Evolutionary conservation across 1,139 yeast species (phyloP).

Genomic region (Suhomyces coccinellae): DNA sequence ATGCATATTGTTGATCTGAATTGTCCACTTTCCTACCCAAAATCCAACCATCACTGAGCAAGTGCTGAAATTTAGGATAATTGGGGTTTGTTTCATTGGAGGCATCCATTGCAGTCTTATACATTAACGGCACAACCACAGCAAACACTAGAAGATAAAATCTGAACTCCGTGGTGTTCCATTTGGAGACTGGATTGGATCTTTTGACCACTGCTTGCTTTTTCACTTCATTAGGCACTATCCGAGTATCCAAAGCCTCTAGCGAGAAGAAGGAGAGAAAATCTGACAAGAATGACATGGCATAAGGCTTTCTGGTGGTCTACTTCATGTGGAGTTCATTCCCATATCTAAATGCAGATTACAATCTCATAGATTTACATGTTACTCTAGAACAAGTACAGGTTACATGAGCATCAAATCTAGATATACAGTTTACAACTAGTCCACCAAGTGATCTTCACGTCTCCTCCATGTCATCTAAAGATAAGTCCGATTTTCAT

Average conservation of each 20-base stretch:
- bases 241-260: conserved; percentile 76
- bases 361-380: not conserved
- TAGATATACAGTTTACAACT: not conserved
- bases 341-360: not conserved
- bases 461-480: not conserved
- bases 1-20: conserved; percentile 85
- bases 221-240: conserved; percentile 56
- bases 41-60: conserved; percentile 72
- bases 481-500: conserved; percentile 23
- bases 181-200: conserved; percentile 56
- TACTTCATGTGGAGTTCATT: not conserved
- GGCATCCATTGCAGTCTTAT: conserved; percentile 78
- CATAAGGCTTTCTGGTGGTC: not conserved
- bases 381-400: not conserved
- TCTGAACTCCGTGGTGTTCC: conserved; percentile 75
- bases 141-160: conserved; percentile 63
- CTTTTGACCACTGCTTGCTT: conserved; percentile 37
- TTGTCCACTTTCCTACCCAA: conserved; percentile 83
- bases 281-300: conserved; percentile 19
- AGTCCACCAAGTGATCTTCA: too few relatives aligned
- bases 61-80: conserved; percentile 59
- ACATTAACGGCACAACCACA: conserved; percentile 77
- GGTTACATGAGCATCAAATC: not conserved
- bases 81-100: conserved; percentile 78
- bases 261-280: conserved; percentile 58